These are phyloP conservation scores for Ceratocystis alfenasii DNA, from an alignment of 2,329 filamentous ascomycete species.

Conservation along the genomic window DNA sequence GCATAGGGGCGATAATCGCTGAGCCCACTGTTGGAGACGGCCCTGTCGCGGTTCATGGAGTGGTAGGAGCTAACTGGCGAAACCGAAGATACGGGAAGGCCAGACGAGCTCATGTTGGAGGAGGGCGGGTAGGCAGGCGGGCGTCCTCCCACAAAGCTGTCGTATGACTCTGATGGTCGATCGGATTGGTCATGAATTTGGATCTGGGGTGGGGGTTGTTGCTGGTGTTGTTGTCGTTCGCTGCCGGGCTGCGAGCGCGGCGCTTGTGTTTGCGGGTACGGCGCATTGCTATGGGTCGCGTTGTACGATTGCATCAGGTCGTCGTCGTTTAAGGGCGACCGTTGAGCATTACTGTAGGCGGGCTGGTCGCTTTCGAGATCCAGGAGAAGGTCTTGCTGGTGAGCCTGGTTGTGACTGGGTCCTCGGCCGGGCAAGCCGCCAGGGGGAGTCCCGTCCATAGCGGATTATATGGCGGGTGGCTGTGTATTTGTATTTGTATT, in stretches of 20 bases:
- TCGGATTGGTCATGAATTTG: conserved; percentile 27
- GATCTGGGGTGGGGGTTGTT: conserved; percentile 19
- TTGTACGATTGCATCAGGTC: conserved; percentile 60
- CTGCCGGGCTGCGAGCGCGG: conserved; percentile 8
- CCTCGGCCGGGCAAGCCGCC: conserved; percentile 37
- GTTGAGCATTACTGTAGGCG: conserved; percentile 62
- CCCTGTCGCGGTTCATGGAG: conserved; percentile 38
- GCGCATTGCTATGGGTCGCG: conserved; percentile 31
- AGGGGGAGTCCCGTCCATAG: conserved; percentile 49
- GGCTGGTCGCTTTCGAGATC: conserved; percentile 62
- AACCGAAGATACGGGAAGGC: conserved; percentile 12
- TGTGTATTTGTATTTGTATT: not conserved
- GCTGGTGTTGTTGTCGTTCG: not conserved
- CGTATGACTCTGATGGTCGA: conserved; percentile 83
- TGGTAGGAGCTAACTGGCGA: conserved; percentile 34
- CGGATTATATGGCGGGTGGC: not conserved
- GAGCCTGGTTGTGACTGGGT: conserved; percentile 29
- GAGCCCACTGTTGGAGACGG: conserved; percentile 63
- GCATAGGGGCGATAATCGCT: conserved; percentile 88
- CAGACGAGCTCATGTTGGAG: conserved; percentile 15
- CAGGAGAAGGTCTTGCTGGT: conserved; percentile 52
- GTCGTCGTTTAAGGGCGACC: conserved; percentile 69
- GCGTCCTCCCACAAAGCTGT: conserved; percentile 74
- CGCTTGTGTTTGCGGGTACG: conserved; percentile 2
- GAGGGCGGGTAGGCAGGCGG: conserved; percentile 38